Evolutionary conservation across 2,329 filamentous ascomycete genomes (phyloP), one percentile per base, ranked within the genome.

Genomic region (Fusarium abutilonis): DNA sequence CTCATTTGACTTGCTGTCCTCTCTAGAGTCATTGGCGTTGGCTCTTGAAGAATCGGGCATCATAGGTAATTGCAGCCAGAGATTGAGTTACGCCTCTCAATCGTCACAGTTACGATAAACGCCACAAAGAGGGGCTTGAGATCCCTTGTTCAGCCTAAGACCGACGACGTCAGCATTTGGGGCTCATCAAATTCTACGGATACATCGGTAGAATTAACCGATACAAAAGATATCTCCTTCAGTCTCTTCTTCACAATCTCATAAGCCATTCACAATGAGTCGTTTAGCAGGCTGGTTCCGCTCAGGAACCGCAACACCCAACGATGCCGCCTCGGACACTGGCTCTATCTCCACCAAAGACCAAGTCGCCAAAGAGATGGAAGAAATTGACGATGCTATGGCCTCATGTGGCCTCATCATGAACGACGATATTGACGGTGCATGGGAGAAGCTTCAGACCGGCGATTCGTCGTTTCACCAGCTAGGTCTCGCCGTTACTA

Each of bases 371-470:
- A 74, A 78, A 52, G 83, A 86, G 70, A 77, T 82, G 60, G 76
- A 77, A 38, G 79, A 88, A 69, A 82, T 90, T 65, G 77, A 82
- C 64, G 81, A 85, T 66, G 87, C 86, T 63, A 83, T 89, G 79
- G 74, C 72, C 74, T 89, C 90, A 35, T 86, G 89, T 5, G 82
- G 84, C 9, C 79, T 91, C 54, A 91, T 97, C 68, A 89, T 97
- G 82, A 89, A 95, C 72, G 93, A 97, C 77, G 92, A 98, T 77
- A 89, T 98, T 58, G 90, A 92, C 32, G 88, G 86, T 35, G 95
- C 95, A 6, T 91, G 96, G 77, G 81, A 82, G 58, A 86, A 87
- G 38, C 82, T 97, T 32, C 83, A 84, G 46, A 84, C 89, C 66
- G 89, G 90, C 40, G 83, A 85, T 66, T 97, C 93, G 6, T 86